phyloP scores from a whole-genome alignment of 2,329 filamentous ascomycete species.

The Cryphonectria radicalis region DNA sequence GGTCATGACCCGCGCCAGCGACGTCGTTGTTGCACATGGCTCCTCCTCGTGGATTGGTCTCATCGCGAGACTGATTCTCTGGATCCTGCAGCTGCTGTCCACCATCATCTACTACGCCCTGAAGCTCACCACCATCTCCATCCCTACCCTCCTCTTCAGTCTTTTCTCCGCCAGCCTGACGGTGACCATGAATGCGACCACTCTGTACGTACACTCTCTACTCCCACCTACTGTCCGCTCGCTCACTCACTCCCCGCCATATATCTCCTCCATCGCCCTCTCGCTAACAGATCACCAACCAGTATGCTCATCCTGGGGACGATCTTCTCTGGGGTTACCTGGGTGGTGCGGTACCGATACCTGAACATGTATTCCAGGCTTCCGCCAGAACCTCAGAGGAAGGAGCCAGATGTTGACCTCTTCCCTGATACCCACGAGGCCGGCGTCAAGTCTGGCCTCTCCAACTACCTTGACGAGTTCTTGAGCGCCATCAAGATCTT shows the following conservation, averaged over 20 bases:
- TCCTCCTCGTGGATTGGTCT: constrained; percentile 62
- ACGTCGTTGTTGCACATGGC: constrained; percentile 43
- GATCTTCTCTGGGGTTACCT: constrained; percentile 83
- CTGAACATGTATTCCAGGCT: constrained; percentile 96
- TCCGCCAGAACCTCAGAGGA: constrained; percentile 91
- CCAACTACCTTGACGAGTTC: constrained; percentile 98
- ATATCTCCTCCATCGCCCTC: background rate
- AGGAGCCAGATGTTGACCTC: constrained; percentile 92
- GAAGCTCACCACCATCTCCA: constrained; percentile 82
- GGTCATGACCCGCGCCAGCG: constrained; percentile 44
- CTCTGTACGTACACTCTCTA: constrained; percentile 67
- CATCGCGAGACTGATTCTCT: constrained; percentile 59
- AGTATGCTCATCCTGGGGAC: constrained; percentile 78
- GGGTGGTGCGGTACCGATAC: constrained; percentile 93
- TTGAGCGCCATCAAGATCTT: constrained; percentile 99
- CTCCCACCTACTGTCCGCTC: constrained; percentile 35
- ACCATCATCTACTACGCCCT: constrained; percentile 76
- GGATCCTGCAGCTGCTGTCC: constrained; percentile 59
- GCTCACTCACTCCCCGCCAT: background rate
- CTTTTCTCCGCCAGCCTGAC: constrained; percentile 92
- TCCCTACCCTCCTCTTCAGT: constrained; percentile 87
- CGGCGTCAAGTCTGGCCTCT: constrained; percentile 84
- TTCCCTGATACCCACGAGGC: constrained; percentile 93
- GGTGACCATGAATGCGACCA: constrained; percentile 98
- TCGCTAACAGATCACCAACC: constrained; percentile 28